Evolutionary conservation across 768 basidiomycete species (phyloP), one percentile per base, ranked within the genome.

Genomic region (Naematelia aurantialba): DNA sequence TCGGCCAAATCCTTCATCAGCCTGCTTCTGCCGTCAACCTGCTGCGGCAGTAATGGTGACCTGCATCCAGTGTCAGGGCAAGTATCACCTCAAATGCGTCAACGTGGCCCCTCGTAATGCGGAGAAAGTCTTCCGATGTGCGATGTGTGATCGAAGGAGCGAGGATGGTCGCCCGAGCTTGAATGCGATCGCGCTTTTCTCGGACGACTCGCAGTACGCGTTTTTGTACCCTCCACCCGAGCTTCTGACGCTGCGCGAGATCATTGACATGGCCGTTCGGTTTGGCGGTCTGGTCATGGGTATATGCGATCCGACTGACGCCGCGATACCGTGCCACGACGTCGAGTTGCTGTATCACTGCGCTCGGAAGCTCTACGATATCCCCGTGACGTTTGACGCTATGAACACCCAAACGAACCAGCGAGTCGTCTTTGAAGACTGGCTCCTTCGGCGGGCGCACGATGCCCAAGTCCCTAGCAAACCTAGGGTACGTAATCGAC

Each of bases 21-120:
- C 62, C 13, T 78, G 77, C 54, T 69, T 73, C 46, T 78, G 77
- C 49, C 70, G 77, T 1, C 44, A 54, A 8, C 63, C 67, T 0
- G 60, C 72, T 21, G 46, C 26, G 14, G 48, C 34, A 2, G 45
- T 57, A 5, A 78, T 75, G 74, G 60, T 73, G 14, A 65, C 57
- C 11, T 78, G 77, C 59, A 57, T 49, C 17, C 52, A 52, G 2
- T 74, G 74, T 58, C 26, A 59, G 4, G 73, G 69, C 8, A 25
- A 56, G 12, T 78, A 78, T 52, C 77, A 78, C 55, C 66, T 67
- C 2, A 56, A 59, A 42, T 78, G 77, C 54, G 53, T 76, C 14
- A 66, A 59, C 4, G 29, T 71, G 1, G 25, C 61, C 24, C 57
- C 57, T 24, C 65, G 58, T 49, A 59, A 57, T 34, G 61, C 61